These are phyloP conservation scores for Penicillium subrubescens DNA, from an alignment of 495 filamentous ascomycete genomes.

Conservation along the genomic window DNA sequence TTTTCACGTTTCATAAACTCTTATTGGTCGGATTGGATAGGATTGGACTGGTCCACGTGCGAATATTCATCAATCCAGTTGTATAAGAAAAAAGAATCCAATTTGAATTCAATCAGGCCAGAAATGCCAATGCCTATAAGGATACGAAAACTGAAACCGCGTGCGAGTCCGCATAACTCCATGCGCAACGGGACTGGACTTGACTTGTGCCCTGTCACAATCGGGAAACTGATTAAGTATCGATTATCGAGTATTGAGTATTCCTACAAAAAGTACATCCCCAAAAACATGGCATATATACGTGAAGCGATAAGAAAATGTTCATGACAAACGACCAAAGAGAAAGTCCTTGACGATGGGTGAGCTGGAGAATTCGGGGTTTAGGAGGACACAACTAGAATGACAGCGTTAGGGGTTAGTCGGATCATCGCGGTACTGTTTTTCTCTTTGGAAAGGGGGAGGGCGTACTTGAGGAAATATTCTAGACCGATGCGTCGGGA, in stretches of 20 bases:
- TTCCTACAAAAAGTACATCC: not conserved
- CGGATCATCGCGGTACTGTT: not conserved
- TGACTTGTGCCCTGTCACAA: too few species aligned
- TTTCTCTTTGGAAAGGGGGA: not conserved
- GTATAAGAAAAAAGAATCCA: too few species aligned
- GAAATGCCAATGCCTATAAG: too few species aligned
- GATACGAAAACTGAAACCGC: too few species aligned
- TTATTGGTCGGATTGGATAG: too few species aligned
- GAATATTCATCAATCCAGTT: too few species aligned
- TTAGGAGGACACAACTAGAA: constrained; percentile 63
- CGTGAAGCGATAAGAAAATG: not conserved
- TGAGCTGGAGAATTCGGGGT: constrained; percentile 69
- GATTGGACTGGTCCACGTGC: too few species aligned
- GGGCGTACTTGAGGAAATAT: constrained; percentile 71
- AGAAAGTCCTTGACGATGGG: constrained; percentile 73
- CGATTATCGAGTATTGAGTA: not conserved
- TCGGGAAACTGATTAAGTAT: too few species aligned
- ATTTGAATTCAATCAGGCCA: too few species aligned
- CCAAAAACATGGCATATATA: not conserved
- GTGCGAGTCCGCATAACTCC: too few species aligned
- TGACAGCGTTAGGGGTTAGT: not conserved
- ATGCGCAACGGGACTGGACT: too few species aligned
- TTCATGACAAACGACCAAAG: constrained; percentile 45
- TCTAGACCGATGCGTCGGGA: constrained; percentile 62
- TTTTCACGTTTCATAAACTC: not conserved